Base-by-base conservation (phyloP, 1,139 yeast species). In the Suhomyces kunorum region DNA sequence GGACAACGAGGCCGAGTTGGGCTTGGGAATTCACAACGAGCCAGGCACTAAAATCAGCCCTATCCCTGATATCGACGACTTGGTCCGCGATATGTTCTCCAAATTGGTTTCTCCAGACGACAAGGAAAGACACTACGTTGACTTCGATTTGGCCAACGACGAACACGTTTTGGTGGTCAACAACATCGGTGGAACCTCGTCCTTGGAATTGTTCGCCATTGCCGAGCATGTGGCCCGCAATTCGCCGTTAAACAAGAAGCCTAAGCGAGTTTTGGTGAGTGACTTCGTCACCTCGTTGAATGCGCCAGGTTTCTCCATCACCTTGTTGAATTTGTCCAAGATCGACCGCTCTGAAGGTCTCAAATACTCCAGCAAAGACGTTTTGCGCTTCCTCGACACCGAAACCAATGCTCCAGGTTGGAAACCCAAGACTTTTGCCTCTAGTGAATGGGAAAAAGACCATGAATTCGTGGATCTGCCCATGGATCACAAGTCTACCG, bases 21-120 rank as follows among this genome's bases (percentile, higher is more conserved):
- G 98, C 19, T 83, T 90, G 81, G 98, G 98, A 36, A 90, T 90
- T 47, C 98, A 90, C 63, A 90, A 90, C 56, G 98, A 90, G 59
- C 94, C 96, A 0, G 97, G 97, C 42, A 80, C 80, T 39, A 78
- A 83, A 50, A 62, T 85, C 34, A 73, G 78, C 14, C 92, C 94
- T 30, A 79, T 89, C 50, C 95, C 95, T 17, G 57, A 75, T 2
- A 76, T 85, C 37, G 81, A 77, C 29, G 74, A 72, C 1, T 64
- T 87, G 40, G 63, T 82, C 39, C 67, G 70, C 28, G 67, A 69
- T n/a, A 66, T 85, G 58, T 76, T 76, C 47, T 66, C 76, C 44
- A 64, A 80, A 44, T 61, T 85, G 44, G 71, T 80, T 40, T 69
- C 77, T 32, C 62, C 69, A 5, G 59, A 64, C 3, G 94, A 85